Evolutionary conservation across 352 stramenopile species (phyloP).

Genomic region (Aphanomyces invadans): DNA sequence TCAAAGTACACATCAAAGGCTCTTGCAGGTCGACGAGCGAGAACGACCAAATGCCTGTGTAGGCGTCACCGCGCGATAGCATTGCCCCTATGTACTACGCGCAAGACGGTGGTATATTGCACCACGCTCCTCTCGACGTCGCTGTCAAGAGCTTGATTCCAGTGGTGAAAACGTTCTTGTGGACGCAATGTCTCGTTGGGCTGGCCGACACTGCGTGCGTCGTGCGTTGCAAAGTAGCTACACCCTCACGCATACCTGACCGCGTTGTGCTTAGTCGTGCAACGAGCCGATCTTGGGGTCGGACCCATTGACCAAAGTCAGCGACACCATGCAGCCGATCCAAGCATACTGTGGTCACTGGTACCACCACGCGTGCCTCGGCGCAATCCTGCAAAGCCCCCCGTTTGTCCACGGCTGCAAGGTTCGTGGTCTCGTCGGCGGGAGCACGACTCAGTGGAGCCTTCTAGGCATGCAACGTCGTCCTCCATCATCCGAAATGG

Average conservation of each 20-base stretch:
- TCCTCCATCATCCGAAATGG: conserved; percentile 16
- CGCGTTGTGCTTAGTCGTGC: conserved; percentile 13
- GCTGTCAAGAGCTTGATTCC: conserved; percentile 19
- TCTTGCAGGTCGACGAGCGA: no score
- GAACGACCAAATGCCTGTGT: no score
- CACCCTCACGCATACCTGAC: no score
- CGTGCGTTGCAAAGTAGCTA: background rate
- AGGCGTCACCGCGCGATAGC: background rate
- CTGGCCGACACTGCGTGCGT: background rate
- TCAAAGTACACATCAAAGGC: conserved; percentile 19
- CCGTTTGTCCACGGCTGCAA: conserved; percentile 14
- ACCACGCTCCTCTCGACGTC: conserved; percentile 2
- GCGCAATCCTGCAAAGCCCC: background rate
- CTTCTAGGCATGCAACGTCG: conserved; percentile 11
- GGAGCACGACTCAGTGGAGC: background rate
- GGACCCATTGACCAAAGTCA: background rate
- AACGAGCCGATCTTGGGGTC: background rate
- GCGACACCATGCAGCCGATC: background rate
- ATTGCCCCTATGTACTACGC: conserved; percentile 19
- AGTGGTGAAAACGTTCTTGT: conserved; percentile 18
- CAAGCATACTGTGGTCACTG: conserved; percentile 18
- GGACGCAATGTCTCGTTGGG: background rate
- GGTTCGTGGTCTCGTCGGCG: no score
- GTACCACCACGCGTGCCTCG: conserved; percentile 19
- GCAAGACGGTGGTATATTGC: conserved; percentile 11